Evolutionary conservation across 1,139 yeast genomes (phyloP).

Genomic region (Taphrina populina): DNA sequence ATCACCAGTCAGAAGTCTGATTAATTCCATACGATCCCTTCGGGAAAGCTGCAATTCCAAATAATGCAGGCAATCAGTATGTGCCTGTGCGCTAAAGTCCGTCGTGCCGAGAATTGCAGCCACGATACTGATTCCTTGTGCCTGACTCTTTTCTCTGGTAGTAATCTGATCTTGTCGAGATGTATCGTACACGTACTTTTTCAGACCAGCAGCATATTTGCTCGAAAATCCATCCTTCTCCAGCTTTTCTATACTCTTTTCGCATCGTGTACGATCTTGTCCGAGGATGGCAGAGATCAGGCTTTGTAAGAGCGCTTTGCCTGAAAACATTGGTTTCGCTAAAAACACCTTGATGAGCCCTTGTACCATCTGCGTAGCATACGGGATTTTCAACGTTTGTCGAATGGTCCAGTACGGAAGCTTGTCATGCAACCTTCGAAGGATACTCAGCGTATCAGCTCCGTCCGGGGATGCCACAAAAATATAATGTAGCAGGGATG

Average conservation of each 20-base stretch:
- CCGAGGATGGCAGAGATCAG: conserved; percentile 29
- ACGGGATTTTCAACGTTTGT: conserved; percentile 33
- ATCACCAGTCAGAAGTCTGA: conserved; percentile 30
- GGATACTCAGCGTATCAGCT: conserved; percentile 23
- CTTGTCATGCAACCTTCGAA: conserved; percentile 31
- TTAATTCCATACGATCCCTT: conserved; percentile 34
- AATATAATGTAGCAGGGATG: conserved; percentile 33
- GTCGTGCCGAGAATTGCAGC: conserved; percentile 17
- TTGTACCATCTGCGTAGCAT: conserved; percentile 32
- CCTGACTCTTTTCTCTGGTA: conserved; percentile 16
- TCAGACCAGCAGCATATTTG: background rate
- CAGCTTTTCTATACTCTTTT: conserved; percentile 16
- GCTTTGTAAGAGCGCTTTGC: conserved; percentile 31
- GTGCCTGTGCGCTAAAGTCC: background rate
- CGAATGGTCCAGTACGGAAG: conserved; percentile 34
- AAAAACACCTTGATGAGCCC: conserved; percentile 33
- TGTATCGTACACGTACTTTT: conserved; percentile 23
- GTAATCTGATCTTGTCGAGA: conserved; percentile 21
- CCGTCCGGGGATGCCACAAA: conserved; percentile 31
- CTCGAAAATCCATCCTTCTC: conserved; percentile 10
- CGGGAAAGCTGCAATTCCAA: conserved; percentile 22
- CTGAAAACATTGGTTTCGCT: conserved; percentile 31
- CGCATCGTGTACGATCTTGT: conserved; percentile 27
- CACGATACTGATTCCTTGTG: conserved; percentile 20
- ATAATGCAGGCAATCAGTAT: conserved; percentile 16